These are phyloP conservation scores for Babesia ovis DNA, from an alignment of 169 alveolate genomes.

Conservation along the genomic window DNA sequence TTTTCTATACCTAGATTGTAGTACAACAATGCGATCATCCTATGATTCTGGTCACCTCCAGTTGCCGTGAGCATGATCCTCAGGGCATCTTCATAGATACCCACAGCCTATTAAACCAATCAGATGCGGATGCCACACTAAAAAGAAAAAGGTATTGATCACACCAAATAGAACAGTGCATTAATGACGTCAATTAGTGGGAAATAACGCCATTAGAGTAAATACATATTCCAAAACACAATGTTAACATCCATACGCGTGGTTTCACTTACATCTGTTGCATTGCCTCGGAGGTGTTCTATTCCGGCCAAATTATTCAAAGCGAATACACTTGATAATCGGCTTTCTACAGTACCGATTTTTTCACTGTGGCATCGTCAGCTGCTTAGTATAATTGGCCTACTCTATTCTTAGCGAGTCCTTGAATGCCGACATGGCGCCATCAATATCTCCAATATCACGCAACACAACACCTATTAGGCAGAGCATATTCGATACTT, in stretches of 20 bases:
- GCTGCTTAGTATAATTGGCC: neutral
- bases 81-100: slow-evolving; percentile 50
- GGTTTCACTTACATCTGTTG: slow-evolving; percentile 15
- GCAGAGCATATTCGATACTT: slow-evolving; percentile 52
- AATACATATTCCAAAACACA: no score
- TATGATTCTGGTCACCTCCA: slow-evolving; percentile 56
- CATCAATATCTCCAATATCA: slow-evolving; percentile 50
- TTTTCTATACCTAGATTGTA: slow-evolving; percentile 32
- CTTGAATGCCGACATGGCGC: slow-evolving; percentile 47
- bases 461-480: slow-evolving; percentile 54
- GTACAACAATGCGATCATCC: slow-evolving; percentile 54
- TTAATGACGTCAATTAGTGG: no score
- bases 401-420: slow-evolving; percentile 56
- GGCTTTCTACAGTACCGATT: slow-evolving; percentile 28
- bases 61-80: slow-evolving; percentile 63
- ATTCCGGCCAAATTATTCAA: slow-evolving; percentile 55
- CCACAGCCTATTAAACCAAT: slow-evolving; percentile 27
- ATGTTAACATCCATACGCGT: no score
- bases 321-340: slow-evolving; percentile 44
- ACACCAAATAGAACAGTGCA: no score
- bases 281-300: slow-evolving; percentile 27
- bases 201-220: no score
- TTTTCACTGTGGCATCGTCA: neutral
- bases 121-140: no score
- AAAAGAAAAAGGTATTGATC: no score